Conservation (phyloP, 306 rosid species). For the Herpetospermum pedunculosum region DNA sequence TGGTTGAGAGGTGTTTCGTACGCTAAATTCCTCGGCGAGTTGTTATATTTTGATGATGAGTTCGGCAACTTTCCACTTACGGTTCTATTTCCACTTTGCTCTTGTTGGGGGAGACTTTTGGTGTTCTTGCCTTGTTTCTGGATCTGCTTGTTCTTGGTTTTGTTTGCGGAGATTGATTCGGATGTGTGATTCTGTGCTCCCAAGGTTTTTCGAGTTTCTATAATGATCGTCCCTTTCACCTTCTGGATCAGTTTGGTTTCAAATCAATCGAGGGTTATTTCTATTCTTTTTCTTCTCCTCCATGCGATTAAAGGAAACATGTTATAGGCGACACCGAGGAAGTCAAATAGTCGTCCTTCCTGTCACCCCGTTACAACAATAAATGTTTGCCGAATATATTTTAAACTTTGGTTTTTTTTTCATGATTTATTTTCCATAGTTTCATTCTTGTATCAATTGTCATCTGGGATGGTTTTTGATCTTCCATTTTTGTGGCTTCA, state of each 20-base stretch:
- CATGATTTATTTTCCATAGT: background rate
- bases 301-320: background rate
- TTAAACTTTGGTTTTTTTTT: background rate
- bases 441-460: background rate
- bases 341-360: too few species aligned
- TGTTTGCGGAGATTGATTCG: constrained; percentile 32
- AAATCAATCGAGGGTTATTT: background rate
- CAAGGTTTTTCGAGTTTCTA: constrained; percentile 6
- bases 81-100: constrained; percentile 8
- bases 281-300: background rate
- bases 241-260: constrained; percentile 5
- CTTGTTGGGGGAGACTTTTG: constrained; percentile 20
- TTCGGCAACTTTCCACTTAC: constrained; percentile 15
- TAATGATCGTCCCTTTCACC: background rate
- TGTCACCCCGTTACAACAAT: background rate
- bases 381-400: background rate
- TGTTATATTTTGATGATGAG: constrained; percentile 32
- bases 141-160: constrained; percentile 20
- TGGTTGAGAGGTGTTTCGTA: constrained; percentile 18
- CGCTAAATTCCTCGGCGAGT: constrained; percentile 21
- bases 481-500: background rate
- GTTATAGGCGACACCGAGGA: too few species aligned
- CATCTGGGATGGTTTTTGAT: background rate
- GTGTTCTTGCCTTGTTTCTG: constrained; percentile 18
- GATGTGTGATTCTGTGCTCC: constrained; percentile 12